Base-by-base conservation (phyloP, 1,139 yeast species). In the Pichia sp. region DNA sequence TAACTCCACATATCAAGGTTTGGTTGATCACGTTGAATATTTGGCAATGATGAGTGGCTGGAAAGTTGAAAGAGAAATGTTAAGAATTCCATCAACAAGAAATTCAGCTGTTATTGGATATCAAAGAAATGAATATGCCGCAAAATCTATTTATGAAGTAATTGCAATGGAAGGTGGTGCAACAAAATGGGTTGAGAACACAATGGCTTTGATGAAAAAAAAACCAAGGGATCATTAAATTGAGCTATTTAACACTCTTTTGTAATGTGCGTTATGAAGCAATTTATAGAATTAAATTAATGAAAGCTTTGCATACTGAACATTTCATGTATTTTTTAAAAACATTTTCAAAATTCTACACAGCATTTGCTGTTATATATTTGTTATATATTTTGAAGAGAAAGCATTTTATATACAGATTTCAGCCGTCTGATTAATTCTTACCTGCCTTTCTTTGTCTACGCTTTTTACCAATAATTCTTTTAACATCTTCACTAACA, bases 71-170 rank as follows among this genome's bases (percentile, higher is more conserved):
- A 79, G 82, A 57, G 97, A 92, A 63, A 84, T 86, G 84, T 68
- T 92, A 44, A 73, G 98, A 53, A 92, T 92, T 38, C 98, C 98
- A 26, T 86, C 96, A 52, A 92, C 98, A 0, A 72, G 97, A 62
- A 92, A 90, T 59, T 90, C 95, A 1, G 97, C 97, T 0, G 68
- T 92, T 8, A 82, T 92, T 48, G 96, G 95, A 1, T 72, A 77
- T 44, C 72, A 73, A 38, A 53, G 56, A 9, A 56, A 61, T 22
- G 67, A 63, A 24, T 56, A 60, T 23, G 57, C 59, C 13, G 60
- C 65, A 12, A 64, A 76, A 45, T 68, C 70, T 2, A 77, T 85
- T 1, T 72, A 77, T 54, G 86, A 82, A 43, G 68, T 81, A 2
- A 61, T 89, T 25, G 75, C 77, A 7, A 67, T 77, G 58, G 95